A percentile compares a stretch with the other conserved stretches of the same genome.
These are phyloP conservation scores for Cercospora janseana DNA, from an alignment of 2,329 filamentous ascomycete species.

Conservation along the genomic window DNA sequence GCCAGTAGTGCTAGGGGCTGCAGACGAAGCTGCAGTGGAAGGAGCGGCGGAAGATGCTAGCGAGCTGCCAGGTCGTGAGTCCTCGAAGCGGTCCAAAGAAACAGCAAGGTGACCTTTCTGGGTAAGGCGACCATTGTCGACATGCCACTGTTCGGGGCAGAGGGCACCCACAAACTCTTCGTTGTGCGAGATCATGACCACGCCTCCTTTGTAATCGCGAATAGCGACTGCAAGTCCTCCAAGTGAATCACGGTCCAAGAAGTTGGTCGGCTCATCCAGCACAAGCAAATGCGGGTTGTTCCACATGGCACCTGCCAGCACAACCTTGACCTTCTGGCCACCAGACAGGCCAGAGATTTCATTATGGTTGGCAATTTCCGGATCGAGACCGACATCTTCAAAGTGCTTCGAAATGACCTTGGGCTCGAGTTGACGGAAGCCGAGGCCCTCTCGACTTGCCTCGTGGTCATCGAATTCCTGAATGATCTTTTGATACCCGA, in stretches of 20 bases:
- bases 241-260: slow-evolving; percentile 95
- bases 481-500: slow-evolving; percentile 87
- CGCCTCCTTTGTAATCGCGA: slow-evolving; percentile 95
- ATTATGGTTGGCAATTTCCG: slow-evolving; percentile 98
- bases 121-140: slow-evolving; percentile 81
- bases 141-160: slow-evolving; percentile 94
- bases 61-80: slow-evolving; percentile 68
- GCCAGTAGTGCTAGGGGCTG: slow-evolving; percentile 34
- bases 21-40: slow-evolving; percentile 53
- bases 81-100: slow-evolving; percentile 81
- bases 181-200: slow-evolving; percentile 99
- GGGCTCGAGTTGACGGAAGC: slow-evolving; percentile 89
- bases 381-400: slow-evolving; percentile 91
- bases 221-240: slow-evolving; percentile 97
- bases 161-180: slow-evolving; percentile 97
- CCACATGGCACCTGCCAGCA: slow-evolving; percentile 70
- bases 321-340: slow-evolving; percentile 98
- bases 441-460: slow-evolving; percentile 94
- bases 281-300: slow-evolving; percentile 98
- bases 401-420: slow-evolving; percentile 97
- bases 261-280: slow-evolving; percentile 98
- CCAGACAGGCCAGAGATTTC: slow-evolving; percentile 94
- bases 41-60: slow-evolving; percentile 62
- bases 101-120: slow-evolving; percentile 76
- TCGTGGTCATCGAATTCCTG: slow-evolving; percentile 99